phyloP scores from a whole-genome alignment of 768 basidiomycete genomes.

The Agrocybe praecox region DNA sequence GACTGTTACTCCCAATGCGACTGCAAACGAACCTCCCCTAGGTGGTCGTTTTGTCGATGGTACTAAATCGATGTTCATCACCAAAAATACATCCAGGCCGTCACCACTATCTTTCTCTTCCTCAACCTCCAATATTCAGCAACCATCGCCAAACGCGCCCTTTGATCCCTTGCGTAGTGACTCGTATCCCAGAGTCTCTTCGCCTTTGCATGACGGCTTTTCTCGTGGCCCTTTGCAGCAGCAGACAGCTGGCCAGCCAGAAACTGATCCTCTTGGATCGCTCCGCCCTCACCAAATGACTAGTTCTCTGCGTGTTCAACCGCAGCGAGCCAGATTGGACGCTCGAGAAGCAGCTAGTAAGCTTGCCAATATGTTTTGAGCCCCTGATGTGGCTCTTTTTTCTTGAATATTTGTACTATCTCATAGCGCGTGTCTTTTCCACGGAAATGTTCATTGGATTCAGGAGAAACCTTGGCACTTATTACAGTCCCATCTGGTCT shows the following conservation, averaged over 20 bases:
- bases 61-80: slow-evolving; percentile 80
- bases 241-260: slow-evolving; percentile 26
- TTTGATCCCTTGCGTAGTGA: slow-evolving; percentile 41
- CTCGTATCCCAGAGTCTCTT: slow-evolving; percentile 30
- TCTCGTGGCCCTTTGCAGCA: slow-evolving; percentile 22
- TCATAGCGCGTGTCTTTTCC: not conserved
- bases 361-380: slow-evolving; percentile 90
- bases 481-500: slow-evolving; percentile 16
- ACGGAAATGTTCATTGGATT: too few relatives aligned
- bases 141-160: slow-evolving; percentile 12
- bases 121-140: slow-evolving; percentile 30
- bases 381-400: slow-evolving; percentile 15
- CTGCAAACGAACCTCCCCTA: slow-evolving; percentile 49
- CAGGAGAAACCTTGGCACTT: not conserved
- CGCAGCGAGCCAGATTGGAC: slow-evolving; percentile 75
- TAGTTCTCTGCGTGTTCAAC: slow-evolving; percentile 71
- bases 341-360: slow-evolving; percentile 88
- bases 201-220: slow-evolving; percentile 30
- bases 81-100: slow-evolving; percentile 40
- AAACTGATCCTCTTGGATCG: slow-evolving; percentile 68
- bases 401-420: not conserved
- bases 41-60: slow-evolving; percentile 73
- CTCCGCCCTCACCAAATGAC: slow-evolving; percentile 67
- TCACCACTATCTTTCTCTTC: slow-evolving; percentile 36
- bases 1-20: slow-evolving; percentile 26